These are phyloP conservation scores for Kluyveromyces starmeri DNA, from an alignment of 805 yeast genomes.

Conservation along the genomic window DNA sequence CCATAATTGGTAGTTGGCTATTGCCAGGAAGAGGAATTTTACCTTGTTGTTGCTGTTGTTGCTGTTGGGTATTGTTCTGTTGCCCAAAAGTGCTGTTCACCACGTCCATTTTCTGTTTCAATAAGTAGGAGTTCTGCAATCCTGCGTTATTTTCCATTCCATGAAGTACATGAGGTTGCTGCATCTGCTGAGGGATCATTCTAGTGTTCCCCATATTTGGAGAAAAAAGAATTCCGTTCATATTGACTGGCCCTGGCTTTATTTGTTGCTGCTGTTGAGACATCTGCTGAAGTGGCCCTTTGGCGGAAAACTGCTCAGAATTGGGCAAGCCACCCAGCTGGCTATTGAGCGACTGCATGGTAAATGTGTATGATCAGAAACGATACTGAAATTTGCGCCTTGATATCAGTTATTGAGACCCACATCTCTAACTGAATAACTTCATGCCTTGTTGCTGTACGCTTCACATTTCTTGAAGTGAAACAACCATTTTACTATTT, in stretches of 20 bases:
- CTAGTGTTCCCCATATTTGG: slow-evolving; percentile 22
- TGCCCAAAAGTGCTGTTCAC: slow-evolving; percentile 11
- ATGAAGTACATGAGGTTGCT: slow-evolving; percentile 11
- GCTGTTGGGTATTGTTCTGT: slow-evolving; percentile 14
- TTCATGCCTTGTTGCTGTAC: no score
- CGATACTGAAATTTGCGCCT: no score
- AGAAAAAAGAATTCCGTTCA: slow-evolving; percentile 25
- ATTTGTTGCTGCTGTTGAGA: slow-evolving; percentile 15
- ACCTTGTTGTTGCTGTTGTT: slow-evolving; percentile 8
- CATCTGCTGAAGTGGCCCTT: slow-evolving; percentile 11
- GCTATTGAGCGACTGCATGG: slow-evolving; percentile 23
- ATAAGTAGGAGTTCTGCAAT: slow-evolving; percentile 17
- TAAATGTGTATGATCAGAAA: no score
- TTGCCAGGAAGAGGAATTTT: slow-evolving; percentile 8
- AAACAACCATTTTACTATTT: no score
- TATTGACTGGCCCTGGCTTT: slow-evolving; percentile 20
- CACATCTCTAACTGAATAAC: no score
- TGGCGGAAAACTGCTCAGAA: slow-evolving; percentile 21
- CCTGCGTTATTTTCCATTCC: slow-evolving; percentile 14
- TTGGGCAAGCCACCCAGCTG: slow-evolving; percentile 23
- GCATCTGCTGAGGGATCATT: slow-evolving; percentile 18
- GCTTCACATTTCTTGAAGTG: no score
- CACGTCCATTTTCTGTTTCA: slow-evolving; percentile 25
- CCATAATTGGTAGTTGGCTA: slow-evolving; percentile 7
- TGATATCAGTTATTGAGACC: no score